A percentile compares a stretch with the other conserved stretches of the same genome.
These are phyloP conservation scores for Hygrophorus russula DNA, from an alignment of 768 basidiomycete genomes.

Conservation along the genomic window DNA sequence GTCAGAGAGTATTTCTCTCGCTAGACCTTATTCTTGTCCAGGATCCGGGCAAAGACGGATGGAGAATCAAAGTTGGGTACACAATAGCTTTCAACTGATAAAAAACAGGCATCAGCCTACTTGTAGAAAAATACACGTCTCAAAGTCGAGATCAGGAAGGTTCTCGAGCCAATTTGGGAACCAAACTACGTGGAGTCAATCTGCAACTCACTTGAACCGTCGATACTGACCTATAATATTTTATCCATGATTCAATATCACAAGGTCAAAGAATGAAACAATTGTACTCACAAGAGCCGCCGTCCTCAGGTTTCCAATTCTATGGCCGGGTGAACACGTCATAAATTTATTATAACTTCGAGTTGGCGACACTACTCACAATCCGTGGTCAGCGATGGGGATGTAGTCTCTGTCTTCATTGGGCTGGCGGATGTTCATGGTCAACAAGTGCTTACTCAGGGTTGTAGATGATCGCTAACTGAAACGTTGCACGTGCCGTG, in stretches of 20 bases:
- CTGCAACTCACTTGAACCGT: slow-evolving; percentile 55
- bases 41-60: slow-evolving; percentile 80
- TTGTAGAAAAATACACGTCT: no score
- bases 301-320: slow-evolving; percentile 77
- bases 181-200: not conserved
- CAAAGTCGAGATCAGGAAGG: no score
- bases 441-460: no score
- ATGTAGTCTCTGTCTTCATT: slow-evolving; percentile 52
- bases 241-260: not conserved
- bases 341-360: not conserved
- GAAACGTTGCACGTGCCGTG: no score
- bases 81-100: slow-evolving; percentile 81
- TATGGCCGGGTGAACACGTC: slow-evolving; percentile 16
- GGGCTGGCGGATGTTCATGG: slow-evolving; percentile 48
- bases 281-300: slow-evolving; percentile 42
- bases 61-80: slow-evolving; percentile 92
- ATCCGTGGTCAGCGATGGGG: slow-evolving; percentile 68
- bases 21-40: slow-evolving; percentile 65
- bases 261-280: not conserved
- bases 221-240: slow-evolving; percentile 45
- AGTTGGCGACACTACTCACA: slow-evolving; percentile 34
- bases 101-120: no score
- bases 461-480: no score
- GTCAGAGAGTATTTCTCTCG: slow-evolving; percentile 5
- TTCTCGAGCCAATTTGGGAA: not conserved